Evolutionary conservation across 2,329 filamentous ascomycete genomes (phyloP).

Genomic region (Claviceps fusiformis): DNA sequence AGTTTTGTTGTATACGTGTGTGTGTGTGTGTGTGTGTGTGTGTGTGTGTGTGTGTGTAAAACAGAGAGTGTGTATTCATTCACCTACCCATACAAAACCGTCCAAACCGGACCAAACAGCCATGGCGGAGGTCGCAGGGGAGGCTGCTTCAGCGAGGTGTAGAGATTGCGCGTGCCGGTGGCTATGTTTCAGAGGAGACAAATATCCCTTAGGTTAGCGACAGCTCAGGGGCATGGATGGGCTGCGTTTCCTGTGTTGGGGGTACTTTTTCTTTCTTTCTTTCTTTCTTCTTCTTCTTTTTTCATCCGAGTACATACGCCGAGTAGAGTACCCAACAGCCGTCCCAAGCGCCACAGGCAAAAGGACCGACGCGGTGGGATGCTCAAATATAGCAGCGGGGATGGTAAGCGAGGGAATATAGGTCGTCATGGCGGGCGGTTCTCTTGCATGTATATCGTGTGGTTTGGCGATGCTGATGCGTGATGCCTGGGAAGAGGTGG

Average conservation of each 20-base stretch:
- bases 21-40: no score
- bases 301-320: conserved; percentile 34
- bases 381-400: conserved; percentile 56
- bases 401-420: conserved; percentile 68
- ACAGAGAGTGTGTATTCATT: no score
- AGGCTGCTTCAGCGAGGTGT: conserved; percentile 54
- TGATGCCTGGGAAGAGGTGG: no score
- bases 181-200: conserved; percentile 21
- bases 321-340: conserved; percentile 55
- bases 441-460: no score
- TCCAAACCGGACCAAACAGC: conserved; percentile 54
- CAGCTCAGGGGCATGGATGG: no score
- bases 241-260: no score
- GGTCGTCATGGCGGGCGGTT: conserved; percentile 51
- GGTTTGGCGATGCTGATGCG: no score
- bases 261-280: no score
- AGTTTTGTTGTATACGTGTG: no score
- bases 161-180: conserved; percentile 45
- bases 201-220: no score
- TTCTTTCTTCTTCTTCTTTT: no score
- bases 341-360: conserved; percentile 62
- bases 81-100: conserved; percentile 43
- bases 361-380: conserved; percentile 59
- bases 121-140: conserved; percentile 45
- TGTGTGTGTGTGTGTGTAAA: no score